A percentile compares a stretch with the other conserved stretches of the same genome.
Conservation (phyloP, 768 basidiomycete genomes). For the Calocybe gangraenosa region DNA sequence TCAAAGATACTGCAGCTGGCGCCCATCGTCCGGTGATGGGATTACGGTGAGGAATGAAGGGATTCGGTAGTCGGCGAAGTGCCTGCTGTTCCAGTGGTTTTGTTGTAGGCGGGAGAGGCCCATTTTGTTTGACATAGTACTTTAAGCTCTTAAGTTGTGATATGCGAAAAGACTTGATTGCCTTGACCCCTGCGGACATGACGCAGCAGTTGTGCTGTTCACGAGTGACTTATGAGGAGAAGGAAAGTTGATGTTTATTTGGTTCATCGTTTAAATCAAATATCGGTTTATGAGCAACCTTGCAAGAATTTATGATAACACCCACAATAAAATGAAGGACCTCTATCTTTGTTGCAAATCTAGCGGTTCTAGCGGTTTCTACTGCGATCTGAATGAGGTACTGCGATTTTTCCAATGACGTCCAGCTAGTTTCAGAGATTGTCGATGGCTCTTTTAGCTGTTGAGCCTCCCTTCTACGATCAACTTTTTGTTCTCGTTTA, state of each 20-base stretch:
- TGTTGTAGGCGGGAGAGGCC: constrained; percentile 30
- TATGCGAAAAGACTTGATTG: constrained; percentile 42
- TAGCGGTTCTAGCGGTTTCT: too few species aligned
- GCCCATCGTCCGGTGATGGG: constrained; percentile 61
- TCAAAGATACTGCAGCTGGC: constrained; percentile 65
- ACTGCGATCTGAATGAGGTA: too few species aligned
- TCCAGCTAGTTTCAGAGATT: too few species aligned
- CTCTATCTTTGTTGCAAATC: too few species aligned
- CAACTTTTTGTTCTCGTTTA: too few species aligned
- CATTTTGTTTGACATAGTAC: constrained; percentile 32
- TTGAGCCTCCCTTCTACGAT: too few species aligned
- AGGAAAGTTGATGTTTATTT: not conserved
- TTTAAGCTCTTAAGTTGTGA: constrained; percentile 32
- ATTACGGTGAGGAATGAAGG: constrained; percentile 65
- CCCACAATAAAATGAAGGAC: too few species aligned
- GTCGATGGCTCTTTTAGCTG: too few species aligned
- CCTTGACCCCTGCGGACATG: constrained; percentile 14
- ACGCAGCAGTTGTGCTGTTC: not conserved
- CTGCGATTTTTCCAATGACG: too few species aligned
- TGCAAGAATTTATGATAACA: too few species aligned
- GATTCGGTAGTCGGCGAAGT: constrained; percentile 47
- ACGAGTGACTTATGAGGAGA: not conserved
- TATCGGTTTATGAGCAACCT: too few species aligned
- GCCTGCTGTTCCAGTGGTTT: constrained; percentile 10
- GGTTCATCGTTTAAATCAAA: not conserved